Evolutionary conservation across 768 basidiomycete genomes (phyloP).

Genomic region (Hortiboletus campestris): DNA sequence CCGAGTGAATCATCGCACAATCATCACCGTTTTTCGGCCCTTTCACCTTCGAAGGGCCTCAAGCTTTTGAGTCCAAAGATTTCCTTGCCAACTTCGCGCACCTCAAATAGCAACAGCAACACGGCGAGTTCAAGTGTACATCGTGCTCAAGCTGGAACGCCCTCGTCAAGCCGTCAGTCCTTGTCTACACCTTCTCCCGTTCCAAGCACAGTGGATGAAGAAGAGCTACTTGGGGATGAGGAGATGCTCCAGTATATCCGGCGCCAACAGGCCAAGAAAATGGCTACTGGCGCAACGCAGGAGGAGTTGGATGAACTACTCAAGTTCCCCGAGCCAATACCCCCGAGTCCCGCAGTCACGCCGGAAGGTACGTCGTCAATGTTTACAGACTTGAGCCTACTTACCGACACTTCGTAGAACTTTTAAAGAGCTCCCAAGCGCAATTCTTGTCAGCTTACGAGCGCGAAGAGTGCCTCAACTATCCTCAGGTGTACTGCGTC

Average conservation of each 20-base stretch:
- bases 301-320: conserved; percentile 86
- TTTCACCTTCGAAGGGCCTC: conserved; percentile 82
- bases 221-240: conserved; percentile 87
- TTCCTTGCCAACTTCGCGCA: conserved; percentile 55
- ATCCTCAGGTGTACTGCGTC: conserved; percentile 76
- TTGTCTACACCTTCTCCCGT: conserved; percentile 84
- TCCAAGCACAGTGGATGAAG: conserved; percentile 76
- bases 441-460: conserved; percentile 85
- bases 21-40: conserved; percentile 72
- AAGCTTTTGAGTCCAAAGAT: conserved; percentile 82
- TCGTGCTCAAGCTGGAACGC: conserved; percentile 54
- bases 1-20: conserved; percentile 39
- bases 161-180: conserved; percentile 71
- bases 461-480: conserved; percentile 88
- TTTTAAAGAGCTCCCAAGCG: conserved; percentile 63
- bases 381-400: background rate
- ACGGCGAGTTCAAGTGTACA: conserved; percentile 43
- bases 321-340: conserved; percentile 88
- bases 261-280: conserved; percentile 84
- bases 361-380: conserved; percentile 60
- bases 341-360: conserved; percentile 61
- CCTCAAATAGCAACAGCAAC: conserved; percentile 41
- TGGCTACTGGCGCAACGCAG: conserved; percentile 79
- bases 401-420: conserved; percentile 39
- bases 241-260: conserved; percentile 96